Base-by-base conservation (phyloP, 2,329 filamentous ascomycete species). In the Aspergillus sp. region DNA sequence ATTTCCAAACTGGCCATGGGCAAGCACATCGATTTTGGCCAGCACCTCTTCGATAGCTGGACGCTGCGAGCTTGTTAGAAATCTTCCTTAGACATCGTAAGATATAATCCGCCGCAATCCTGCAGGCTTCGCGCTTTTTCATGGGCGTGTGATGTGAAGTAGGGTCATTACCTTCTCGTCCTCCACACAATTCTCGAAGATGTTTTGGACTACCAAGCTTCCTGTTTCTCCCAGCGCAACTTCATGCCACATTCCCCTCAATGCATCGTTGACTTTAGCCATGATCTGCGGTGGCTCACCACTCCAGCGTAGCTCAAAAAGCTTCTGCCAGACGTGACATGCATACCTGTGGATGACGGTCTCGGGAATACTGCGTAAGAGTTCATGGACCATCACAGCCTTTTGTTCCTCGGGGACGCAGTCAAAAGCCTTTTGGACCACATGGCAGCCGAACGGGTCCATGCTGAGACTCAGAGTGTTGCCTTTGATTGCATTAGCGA, bases 251-350 rank as follows among this genome's bases (percentile, higher is more conserved):
- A 97, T 97, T 54, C 93, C 93, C 54, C 85, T 84, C 50, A 99
- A 82, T 55, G 94, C 89, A 63, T 97, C 91, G 66, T 99, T 99
- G 74, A 99, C 95, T 65, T 90, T 96, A 66, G 89, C 89, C 94
- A 99, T 99, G 74, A 99, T 96, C 73, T 97, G 92, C 20, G 94
- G 94, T 40, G 94, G 94, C 36, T 91, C 89, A 64, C 92, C 88
- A 58, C 87, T 91, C 94, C 94, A 99, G 66, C 94, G 88, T 62
- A 99, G 84, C 73, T 99, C 94, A 71, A 99, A 99, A 23, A 99
- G 84, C 79, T 99, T 99, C 78, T 99, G 94, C 94, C 94, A 99
- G 58, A 99, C 94, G 72, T 99, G 94, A 67, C 94, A 99, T 54
- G 94, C 94, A 75, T 99, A 99, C 61, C 95, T 89, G 75, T 99